Evolutionary conservation across 768 basidiomycete species (phyloP), one percentile per base, ranked within the genome.

Genomic region (Termitomyces sp.): DNA sequence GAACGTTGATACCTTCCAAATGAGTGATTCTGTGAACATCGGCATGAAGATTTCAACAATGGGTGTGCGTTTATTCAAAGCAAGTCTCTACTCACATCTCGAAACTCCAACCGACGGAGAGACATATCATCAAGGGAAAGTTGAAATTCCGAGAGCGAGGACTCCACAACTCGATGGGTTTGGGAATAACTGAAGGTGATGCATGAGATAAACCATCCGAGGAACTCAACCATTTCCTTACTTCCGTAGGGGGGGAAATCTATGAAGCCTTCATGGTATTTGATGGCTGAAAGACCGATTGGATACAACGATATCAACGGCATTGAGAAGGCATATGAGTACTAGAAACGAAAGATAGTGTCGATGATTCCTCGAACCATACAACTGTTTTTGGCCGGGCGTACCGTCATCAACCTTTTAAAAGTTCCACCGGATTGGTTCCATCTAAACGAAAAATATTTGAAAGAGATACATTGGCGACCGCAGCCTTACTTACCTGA

Each of bases 341-440:
- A 92, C 89, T 92, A 60, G 34, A 13, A 5, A n/a, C 26, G 18
- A 51, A 1, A 4, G 37, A 39, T 52, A 7, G 3, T 7, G 4
- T 39, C 12, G 41, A n/a, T 29, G 20, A 4, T 7, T 13, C 39
- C 10, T 41, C 18, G 4, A 28, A 7, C 12, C 15, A 13, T 29
- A 18, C 6, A 2, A 16, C 12, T 28, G 7, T n/a, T 29, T n/a
- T 29, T 39, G 12, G 5, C 3, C 1, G 3, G 18, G 6, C 51
- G 26, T 2, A 52, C 51, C 37, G 42, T 60, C 55, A 60, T 92
- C 65, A 92, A 66, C 28, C 92, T 83, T 70, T 90, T 92, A 73
- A 93, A 93, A 2, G 87, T 80, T 18, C 88, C 89, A 18, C 84
- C 79, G 56, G 82, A 70, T 1, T 80, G 81, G 64, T 85, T 81